A percentile compares a stretch with the other conserved stretches of the same genome.
phyloP scores from a whole-genome alignment of 192 early-diverging fungal genomes.

The Backusella macrospora region DNA sequence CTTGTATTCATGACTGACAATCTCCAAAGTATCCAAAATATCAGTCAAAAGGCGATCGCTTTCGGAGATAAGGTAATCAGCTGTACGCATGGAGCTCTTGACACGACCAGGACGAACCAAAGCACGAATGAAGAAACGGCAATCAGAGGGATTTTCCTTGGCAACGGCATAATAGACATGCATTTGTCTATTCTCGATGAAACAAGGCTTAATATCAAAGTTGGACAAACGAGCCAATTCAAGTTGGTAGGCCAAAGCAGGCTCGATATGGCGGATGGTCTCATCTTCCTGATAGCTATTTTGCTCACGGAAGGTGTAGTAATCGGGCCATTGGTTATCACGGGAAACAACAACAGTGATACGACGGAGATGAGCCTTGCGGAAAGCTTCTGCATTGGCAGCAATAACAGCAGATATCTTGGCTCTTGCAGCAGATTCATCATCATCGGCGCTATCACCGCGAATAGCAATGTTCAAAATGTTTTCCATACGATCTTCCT shows the following conservation, averaged over 20 bases:
- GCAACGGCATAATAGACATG: conserved; percentile 95
- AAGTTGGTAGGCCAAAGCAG: conserved; percentile 96
- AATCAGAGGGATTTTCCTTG: conserved; percentile 93
- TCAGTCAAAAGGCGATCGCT: conserved; percentile 92
- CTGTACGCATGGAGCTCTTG: conserved; percentile 77
- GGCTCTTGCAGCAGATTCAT: conserved; percentile 65
- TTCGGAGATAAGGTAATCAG: conserved; percentile 94
- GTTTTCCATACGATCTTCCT: conserved; percentile 62
- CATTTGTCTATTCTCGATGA: conserved; percentile 92
- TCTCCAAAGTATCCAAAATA: conserved; percentile 93
- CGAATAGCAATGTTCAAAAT: conserved; percentile 86
- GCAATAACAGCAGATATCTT: conserved; percentile 68
- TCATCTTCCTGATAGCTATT: conserved; percentile 85
- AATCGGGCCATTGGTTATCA: conserved; percentile 81
- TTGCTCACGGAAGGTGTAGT: conserved; percentile 96
- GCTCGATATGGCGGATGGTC: conserved; percentile 98
- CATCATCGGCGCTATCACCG: conserved; percentile 63
- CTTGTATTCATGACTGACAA: conserved; percentile 86
- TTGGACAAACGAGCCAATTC: conserved; percentile 90
- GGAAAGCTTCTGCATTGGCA: conserved; percentile 60
- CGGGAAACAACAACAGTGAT: conserved; percentile 90
- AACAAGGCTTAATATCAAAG: conserved; percentile 96
- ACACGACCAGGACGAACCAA: conserved; percentile 92
- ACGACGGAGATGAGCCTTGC: conserved; percentile 79
- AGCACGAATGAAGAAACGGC: conserved; percentile 97